Evolutionary conservation across 805 yeast species (phyloP), one percentile per base, ranked within the genome.

Genomic region (Suhomyces kilbournensis): DNA sequence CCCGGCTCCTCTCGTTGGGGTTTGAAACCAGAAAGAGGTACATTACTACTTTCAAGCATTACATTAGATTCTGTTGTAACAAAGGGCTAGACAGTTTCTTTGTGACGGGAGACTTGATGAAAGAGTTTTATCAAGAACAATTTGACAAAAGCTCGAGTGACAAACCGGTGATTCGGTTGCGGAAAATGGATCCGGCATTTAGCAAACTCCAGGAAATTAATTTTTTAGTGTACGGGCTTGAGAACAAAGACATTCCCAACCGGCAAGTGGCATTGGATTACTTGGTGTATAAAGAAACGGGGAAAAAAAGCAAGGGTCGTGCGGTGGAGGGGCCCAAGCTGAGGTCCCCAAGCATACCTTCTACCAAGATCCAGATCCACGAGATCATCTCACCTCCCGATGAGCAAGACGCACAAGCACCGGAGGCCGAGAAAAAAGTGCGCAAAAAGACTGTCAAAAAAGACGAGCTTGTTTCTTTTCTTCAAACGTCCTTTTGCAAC

Each of bases 151-250:
- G 59, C 46, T 43, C 47, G 17, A 54, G 57, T 34, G 54, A 50
- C 35, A 53, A 56, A 46, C 59, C 59, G 6, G 54, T 56, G n/a
- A 56, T 56, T 19, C 50, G 59, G 32, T 50, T 56, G 50, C 39
- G 57, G 5, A 56, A 56, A 40, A 56, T 56, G 59, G 59, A 56
- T 46, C 59, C 59, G 7, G 59, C 59, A 4, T 56, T 56, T 48
- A 54, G 57, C 44, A 56, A 56, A 46, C 43, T 56, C 8, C 59
- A 56, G 34, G 59, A 56, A 38, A 56, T 56, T 43, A 56, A 56
- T 49, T 56, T 50, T 40, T 47, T 56, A 47, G 59, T 56, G 22
- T 56, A 56, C 49, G 49, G 49, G 15, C 47, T 56, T 32, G 32
- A 46, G 26, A 54, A 48, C 50, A 56, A 53, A 44, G 59, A 56